Conservation (phyloP, 768 basidiomycete genomes). For the Rhodotorula sphaerocarpa region DNA sequence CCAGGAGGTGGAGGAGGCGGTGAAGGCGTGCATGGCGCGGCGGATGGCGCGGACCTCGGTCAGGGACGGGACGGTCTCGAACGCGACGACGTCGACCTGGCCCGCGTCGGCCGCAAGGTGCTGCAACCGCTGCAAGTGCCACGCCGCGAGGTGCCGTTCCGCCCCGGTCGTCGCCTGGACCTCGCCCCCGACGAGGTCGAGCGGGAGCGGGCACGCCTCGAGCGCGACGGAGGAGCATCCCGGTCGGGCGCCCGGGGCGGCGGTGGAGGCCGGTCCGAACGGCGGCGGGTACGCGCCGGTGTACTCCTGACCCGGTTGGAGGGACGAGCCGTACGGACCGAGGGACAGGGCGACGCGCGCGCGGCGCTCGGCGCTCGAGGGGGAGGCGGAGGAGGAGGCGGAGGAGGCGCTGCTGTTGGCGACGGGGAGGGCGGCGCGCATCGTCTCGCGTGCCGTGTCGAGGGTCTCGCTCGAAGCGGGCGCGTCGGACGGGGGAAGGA, state of each 20-base stretch:
- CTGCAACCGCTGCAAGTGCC: conserved; percentile 42
- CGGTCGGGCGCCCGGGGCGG: neutral
- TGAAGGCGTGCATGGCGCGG: conserved; percentile 39
- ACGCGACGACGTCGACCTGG: conserved; percentile 41
- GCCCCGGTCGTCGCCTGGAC: neutral
- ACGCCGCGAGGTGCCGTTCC: conserved; percentile 37
- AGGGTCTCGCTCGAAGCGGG: conserved; percentile 4
- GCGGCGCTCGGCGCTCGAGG: neutral
- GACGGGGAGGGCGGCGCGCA: conserved; percentile 25
- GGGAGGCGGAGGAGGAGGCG: neutral
- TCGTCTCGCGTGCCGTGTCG: conserved; percentile 9
- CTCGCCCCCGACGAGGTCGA: neutral
- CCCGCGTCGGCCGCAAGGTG: conserved; percentile 31
- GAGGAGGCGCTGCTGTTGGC: conserved; percentile 6
- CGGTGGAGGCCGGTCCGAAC: conserved; percentile 33
- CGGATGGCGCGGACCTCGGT: conserved; percentile 42
- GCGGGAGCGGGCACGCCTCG: conserved; percentile 23
- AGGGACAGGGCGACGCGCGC: conserved; percentile 40
- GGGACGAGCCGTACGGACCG: conserved; percentile 44
- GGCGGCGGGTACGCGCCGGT: conserved; percentile 43
- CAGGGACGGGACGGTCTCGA: conserved; percentile 45
- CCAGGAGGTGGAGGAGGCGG: neutral
- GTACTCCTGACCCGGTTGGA: conserved; percentile 44
- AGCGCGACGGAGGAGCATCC: conserved; percentile 4
- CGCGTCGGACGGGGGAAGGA: conserved; percentile 5